Evolutionary conservation across 108 stramenopile species (phyloP).

Genomic region (Nannochloropsis salina): DNA sequence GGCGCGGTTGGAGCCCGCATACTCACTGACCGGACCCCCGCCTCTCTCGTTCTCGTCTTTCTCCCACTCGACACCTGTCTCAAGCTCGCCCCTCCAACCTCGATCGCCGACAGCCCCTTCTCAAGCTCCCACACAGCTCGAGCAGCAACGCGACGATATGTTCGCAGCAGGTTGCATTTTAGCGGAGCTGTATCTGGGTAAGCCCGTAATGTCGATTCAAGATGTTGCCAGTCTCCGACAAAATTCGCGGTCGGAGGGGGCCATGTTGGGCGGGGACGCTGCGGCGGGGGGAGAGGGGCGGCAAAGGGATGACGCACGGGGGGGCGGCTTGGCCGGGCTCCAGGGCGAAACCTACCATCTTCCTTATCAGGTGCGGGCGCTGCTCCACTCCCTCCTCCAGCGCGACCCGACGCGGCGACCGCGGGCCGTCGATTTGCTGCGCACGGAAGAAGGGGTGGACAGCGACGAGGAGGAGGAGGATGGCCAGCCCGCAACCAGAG

Average conservation of each 20-base stretch:
- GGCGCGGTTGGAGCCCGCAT: neutral
- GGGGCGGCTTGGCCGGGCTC: neutral
- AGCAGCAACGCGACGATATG: slow-evolving; percentile 19
- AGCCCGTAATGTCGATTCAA: slow-evolving; percentile 27
- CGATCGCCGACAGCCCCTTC: neutral
- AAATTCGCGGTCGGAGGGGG: too few species aligned
- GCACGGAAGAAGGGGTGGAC: neutral
- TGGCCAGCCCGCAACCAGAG: too few species aligned
- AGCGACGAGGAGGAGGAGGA: neutral
- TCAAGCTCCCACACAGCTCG: neutral
- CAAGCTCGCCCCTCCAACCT: neutral
- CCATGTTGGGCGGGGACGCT: neutral
- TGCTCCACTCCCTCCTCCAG: neutral
- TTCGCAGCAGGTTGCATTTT: slow-evolving; percentile 34
- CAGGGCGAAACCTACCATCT: neutral
- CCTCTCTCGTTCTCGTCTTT: neutral
- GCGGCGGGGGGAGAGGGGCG: neutral
- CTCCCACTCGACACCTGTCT: neutral
- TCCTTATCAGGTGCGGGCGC: neutral
- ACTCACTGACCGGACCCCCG: neutral
- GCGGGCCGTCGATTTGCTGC: neutral
- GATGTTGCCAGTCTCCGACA: neutral
- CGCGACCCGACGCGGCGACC: neutral
- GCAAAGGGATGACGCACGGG: neutral
- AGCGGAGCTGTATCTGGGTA: slow-evolving; percentile 32